Evolutionary conservation across 139 green algal genomes (phyloP), one percentile per base, ranked within the genome.

Genomic region (Nannochloris sp.): DNA sequence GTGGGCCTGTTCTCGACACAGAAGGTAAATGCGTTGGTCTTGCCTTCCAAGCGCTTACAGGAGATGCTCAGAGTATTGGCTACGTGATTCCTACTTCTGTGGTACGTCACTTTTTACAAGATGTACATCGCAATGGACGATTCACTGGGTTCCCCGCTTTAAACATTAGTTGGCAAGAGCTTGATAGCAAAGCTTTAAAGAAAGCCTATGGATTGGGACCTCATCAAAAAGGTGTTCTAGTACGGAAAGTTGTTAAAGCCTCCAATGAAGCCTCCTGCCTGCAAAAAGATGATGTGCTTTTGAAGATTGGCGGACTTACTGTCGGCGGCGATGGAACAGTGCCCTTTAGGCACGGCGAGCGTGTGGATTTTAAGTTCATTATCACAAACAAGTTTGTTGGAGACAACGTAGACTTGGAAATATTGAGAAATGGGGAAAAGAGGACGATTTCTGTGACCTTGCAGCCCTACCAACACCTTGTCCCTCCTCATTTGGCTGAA

Each of bases 71-170:
- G 55, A 87, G 83, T 61, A 83, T 85, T 34, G 75, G 68, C 7
- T 99, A 98, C 60, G 81, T 99, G 46, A 97, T 99, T 55, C 93
- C 93, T 30, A 90, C 85, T 32, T 83, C 84, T 27, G 90, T 99
- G 3, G 87, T 98, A 23, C 46, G 81, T 30, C 93, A 98, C 80
- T 99, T 99, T 75, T 78, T 98, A 13, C 60, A 60, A 2, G 93
- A 99, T 76, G 1, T 31, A 32, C 15, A 32, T 15, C 48, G 33
- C 19, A 54, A 88, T 33, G 74, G 73, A 14, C 45, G 9, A 24
- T 97, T 94, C 81, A 93, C 82, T 8, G 92, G 86, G 39, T 96
- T 97, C 71, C 85, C 88, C 4, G 47, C 64, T 14, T 82, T 95
- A 42, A 90, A 91, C 37, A 73, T 97, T 0, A 65, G 84, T 48